Conservation (phyloP, 331 rosid species). For the Rhamnella rubrinervis region DNA sequence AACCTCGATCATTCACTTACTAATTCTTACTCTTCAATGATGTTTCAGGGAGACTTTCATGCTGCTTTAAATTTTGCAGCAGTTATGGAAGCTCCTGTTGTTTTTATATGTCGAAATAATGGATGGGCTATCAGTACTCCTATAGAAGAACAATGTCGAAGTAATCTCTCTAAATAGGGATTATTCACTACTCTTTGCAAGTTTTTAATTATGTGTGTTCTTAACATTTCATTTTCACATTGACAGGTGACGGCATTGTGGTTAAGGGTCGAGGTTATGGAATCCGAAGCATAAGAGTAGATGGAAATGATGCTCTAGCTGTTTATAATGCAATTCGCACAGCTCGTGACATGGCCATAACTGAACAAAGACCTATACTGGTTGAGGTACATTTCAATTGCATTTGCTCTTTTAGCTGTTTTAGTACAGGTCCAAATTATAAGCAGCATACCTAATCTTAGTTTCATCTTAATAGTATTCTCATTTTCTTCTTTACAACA, state of each 20-base stretch:
- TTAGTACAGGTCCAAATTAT: too few relatives aligned
- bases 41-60: slow-evolving; percentile 75
- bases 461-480: too few relatives aligned
- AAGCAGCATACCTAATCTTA: too few relatives aligned
- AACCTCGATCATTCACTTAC: too few relatives aligned
- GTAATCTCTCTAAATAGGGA: slow-evolving; percentile 23
- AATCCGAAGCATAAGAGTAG: slow-evolving; percentile 59
- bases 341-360: slow-evolving; percentile 58
- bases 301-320: slow-evolving; percentile 76
- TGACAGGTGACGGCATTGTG: slow-evolving; percentile 73
- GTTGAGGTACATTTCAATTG: slow-evolving; percentile 44
- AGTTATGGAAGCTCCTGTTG: slow-evolving; percentile 62
- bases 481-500: not conserved
- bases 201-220: not conserved
- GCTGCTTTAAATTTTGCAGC: slow-evolving; percentile 69
- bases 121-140: slow-evolving; percentile 87
- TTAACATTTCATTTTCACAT: not conserved
- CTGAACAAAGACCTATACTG: slow-evolving; percentile 58
- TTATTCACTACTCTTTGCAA: too few relatives aligned
- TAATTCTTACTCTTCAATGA: not conserved
- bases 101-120: slow-evolving; percentile 66
- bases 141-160: slow-evolving; percentile 63
- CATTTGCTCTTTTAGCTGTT: too few relatives aligned
- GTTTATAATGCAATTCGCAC: slow-evolving; percentile 54
- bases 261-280: slow-evolving; percentile 72